Base-by-base conservation (phyloP, 1,284 basidiomycete species). In the Sporisorium scitamineum region DNA sequence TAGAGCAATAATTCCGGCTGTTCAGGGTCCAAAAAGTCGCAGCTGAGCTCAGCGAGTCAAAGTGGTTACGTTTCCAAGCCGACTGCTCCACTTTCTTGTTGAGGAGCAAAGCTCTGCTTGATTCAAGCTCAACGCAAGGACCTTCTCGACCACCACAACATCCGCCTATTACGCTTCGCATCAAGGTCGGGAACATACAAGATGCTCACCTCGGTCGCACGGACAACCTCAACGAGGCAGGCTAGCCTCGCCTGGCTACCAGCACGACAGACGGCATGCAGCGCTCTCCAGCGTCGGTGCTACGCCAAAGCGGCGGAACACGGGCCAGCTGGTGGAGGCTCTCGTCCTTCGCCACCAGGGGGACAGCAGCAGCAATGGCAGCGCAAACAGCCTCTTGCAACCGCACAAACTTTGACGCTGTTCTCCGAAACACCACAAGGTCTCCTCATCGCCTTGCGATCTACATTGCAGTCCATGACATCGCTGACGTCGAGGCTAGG, bases 361-460 rank as follows among this genome's bases (percentile, higher is more conserved):
- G 61, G 64, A 54, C 64, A 64, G 45, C 70, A 71, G 57, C 68
- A 67, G 41, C 73, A 70, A 56, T 70, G 75, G 71, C 70, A 75
- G 32, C 70, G 61, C 34, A 79, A 69, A 29, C 65, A 77, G 54
- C 70, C 75, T 32, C 26, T 79, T 16, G 78, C 78, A 7, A 79
- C 78, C 4, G 78, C 78, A 24, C 75, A 77, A 34, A 80, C 75
- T 0, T 50, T 80, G 27, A 80, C 78, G 14, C 67, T 80, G n/a
- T 78, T 80, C 59, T 75, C 75, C 5, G 65, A 69, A 31, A 65
- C 68, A 22, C 78, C 78, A 4, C 62, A 70, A 45, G 75, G 75
- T 7, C 48, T 80, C 5, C 32, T 80, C n/a, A 70, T 80, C 47
- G 78, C 78, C 9, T 56, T 80, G 8, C 58, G 68, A 16, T 78